phyloP scores from a whole-genome alignment of 1,284 basidiomycete genomes.

The Sphaerobolus stellatus region DNA sequence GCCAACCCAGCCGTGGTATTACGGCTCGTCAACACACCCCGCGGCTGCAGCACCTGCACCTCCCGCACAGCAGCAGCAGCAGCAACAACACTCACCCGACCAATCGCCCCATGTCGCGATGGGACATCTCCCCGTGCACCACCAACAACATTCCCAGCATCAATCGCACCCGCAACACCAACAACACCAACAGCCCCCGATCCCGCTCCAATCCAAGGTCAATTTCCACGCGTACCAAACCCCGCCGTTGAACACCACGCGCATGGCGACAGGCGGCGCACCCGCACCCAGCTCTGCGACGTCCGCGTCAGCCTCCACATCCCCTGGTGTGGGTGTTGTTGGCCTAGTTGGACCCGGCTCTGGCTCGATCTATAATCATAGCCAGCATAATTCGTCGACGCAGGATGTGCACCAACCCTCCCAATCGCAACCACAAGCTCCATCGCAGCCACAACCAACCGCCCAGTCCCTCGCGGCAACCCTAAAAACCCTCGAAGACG shows the following conservation, averaged over 20 bases:
- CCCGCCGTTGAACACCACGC: too few relatives aligned
- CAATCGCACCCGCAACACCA: conserved; percentile 17
- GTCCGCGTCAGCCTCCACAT: too few relatives aligned
- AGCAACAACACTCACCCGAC: background rate
- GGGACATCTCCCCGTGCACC: too few relatives aligned
- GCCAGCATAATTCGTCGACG: background rate
- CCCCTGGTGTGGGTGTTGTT: too few relatives aligned
- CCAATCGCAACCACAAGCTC: background rate
- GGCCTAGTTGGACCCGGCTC: too few relatives aligned
- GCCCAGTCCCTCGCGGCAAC: background rate
- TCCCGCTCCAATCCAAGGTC: background rate
- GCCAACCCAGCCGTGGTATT: too few relatives aligned
- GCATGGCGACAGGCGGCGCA: too few relatives aligned
- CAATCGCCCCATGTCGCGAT: too few relatives aligned
- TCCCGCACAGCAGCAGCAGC: conserved; percentile 1
- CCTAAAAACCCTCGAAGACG: background rate
- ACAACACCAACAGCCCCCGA: background rate
- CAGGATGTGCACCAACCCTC: background rate
- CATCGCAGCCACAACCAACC: background rate
- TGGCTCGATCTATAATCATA: background rate
- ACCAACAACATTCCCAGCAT: conserved; percentile 20
- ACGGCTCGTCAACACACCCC: background rate
- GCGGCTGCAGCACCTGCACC: background rate
- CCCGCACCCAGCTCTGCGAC: too few relatives aligned
- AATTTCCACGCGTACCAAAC: too few relatives aligned